phyloP scores from a whole-genome alignment of 2,329 filamentous ascomycete species.

The Graphium sp. region DNA sequence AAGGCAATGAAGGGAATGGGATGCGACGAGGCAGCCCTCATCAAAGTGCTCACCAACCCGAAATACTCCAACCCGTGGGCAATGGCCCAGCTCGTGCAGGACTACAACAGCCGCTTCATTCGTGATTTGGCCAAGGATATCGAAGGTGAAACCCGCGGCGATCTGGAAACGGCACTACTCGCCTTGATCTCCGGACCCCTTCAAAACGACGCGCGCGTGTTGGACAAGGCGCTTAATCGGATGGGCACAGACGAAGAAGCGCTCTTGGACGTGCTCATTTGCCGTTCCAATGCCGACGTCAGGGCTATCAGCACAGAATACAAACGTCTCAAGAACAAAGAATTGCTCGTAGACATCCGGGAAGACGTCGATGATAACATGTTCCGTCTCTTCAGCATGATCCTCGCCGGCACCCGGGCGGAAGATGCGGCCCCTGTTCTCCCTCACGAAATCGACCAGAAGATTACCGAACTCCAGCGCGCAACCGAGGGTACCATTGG shows the following conservation, averaged over 20 bases:
- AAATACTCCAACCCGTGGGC: slow-evolving; percentile 16
- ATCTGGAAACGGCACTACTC: slow-evolving; percentile 13
- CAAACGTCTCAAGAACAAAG: slow-evolving; percentile 10
- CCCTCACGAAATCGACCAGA: slow-evolving; percentile 14
- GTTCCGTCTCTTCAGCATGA: slow-evolving; percentile 16
- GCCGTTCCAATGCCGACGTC: slow-evolving; percentile 18
- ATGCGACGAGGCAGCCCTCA: slow-evolving; percentile 14
- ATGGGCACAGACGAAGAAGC: slow-evolving; percentile 16
- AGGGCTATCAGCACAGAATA: slow-evolving; percentile 15
- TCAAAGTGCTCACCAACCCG: slow-evolving; percentile 11
- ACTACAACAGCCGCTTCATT: slow-evolving; percentile 16
- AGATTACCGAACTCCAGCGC: slow-evolving; percentile 15
- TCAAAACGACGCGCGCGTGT: slow-evolving; percentile 12
- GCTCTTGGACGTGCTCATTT: slow-evolving; percentile 16
- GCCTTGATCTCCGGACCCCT: slow-evolving; percentile 14
- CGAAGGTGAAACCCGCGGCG: slow-evolving; percentile 14
- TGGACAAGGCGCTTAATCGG: slow-evolving; percentile 13
- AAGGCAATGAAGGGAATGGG: slow-evolving; percentile 19
- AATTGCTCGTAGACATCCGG: slow-evolving; percentile 14
- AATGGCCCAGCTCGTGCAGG: slow-evolving; percentile 13
- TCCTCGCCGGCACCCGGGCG: slow-evolving; percentile 11
- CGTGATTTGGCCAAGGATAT: slow-evolving; percentile 16
- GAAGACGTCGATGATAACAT: slow-evolving; percentile 14
- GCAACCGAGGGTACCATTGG: slow-evolving; percentile 14
- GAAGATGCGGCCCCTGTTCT: slow-evolving; percentile 12